These are phyloP conservation scores for Trichoderma endophyticum DNA, from an alignment of 2,329 filamentous ascomycete species.

Conservation along the genomic window DNA sequence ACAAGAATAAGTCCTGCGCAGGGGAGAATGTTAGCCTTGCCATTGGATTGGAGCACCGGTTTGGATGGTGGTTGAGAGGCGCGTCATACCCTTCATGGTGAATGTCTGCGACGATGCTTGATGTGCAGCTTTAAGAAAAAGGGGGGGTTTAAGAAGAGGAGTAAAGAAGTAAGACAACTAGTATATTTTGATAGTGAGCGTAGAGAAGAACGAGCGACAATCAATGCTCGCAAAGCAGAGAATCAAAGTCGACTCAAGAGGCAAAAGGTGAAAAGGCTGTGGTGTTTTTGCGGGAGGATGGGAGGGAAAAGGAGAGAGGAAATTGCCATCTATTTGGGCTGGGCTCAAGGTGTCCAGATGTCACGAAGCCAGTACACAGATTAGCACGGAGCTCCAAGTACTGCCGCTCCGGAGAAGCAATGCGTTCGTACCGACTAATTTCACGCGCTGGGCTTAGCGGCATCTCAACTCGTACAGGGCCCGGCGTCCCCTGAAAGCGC, in stretches of 20 bases:
- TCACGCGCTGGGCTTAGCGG: constrained; percentile 15
- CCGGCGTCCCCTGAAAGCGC: background rate
- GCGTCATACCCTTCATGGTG: constrained; percentile 37
- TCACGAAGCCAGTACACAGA: constrained; percentile 7
- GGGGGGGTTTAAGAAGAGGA: background rate
- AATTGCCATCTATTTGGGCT: background rate
- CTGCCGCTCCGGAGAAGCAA: constrained; percentile 1
- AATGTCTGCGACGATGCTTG: constrained; percentile 22
- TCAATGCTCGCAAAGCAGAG: constrained; percentile 13
- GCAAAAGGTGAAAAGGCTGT: background rate
- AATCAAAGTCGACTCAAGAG: constrained; percentile 1
- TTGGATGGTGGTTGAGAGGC: background rate
- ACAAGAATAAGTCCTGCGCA: constrained; percentile 89
- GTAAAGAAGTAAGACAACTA: background rate
- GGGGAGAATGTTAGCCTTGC: constrained; percentile 22
- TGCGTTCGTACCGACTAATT: background rate
- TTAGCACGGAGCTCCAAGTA: constrained; percentile 1
- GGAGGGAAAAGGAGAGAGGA: constrained; percentile 1
- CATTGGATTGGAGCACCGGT: background rate
- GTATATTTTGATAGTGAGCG: constrained; percentile 16
- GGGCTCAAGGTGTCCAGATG: constrained; percentile 10
- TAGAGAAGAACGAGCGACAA: constrained; percentile 21
- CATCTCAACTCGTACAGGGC: background rate
- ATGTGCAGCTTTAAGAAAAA: background rate
- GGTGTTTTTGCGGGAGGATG: background rate